These are phyloP conservation scores for Fusarium lyarnte DNA, from an alignment of 2,329 filamentous ascomycete genomes.

Conservation along the genomic window DNA sequence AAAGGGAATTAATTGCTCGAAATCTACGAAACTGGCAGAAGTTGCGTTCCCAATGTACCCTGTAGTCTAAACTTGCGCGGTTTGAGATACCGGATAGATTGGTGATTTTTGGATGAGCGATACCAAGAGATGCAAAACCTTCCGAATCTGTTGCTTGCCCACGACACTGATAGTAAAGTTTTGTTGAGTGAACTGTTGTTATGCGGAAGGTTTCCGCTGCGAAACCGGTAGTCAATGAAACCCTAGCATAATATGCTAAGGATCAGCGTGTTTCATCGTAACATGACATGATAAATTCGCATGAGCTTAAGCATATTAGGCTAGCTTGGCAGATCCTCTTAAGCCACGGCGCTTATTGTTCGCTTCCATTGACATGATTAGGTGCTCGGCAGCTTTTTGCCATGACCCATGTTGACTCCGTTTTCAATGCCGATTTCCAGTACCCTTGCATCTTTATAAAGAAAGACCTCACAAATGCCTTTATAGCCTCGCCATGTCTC, in stretches of 20 bases:
- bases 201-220: background rate
- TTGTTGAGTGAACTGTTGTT: too few species aligned
- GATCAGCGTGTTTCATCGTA: background rate
- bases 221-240: background rate
- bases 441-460: too few species aligned
- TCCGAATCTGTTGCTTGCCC: too few species aligned
- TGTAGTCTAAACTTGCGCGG: background rate
- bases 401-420: background rate
- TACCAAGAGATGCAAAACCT: too few species aligned
- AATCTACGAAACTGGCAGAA: background rate
- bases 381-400: background rate
- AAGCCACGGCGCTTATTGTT: background rate
- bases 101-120: too few species aligned
- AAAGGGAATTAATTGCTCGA: background rate
- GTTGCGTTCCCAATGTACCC: background rate
- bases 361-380: background rate
- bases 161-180: too few species aligned
- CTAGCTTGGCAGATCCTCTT: background rate
- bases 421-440: background rate
- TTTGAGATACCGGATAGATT: too few species aligned
- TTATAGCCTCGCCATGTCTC: accelerated
- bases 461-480: background rate
- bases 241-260: background rate
- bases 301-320: background rate
- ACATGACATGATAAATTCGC: too few species aligned